These are phyloP conservation scores for Glycine latifolia DNA, from an alignment of 306 rosid species.

Conservation along the genomic window DNA sequence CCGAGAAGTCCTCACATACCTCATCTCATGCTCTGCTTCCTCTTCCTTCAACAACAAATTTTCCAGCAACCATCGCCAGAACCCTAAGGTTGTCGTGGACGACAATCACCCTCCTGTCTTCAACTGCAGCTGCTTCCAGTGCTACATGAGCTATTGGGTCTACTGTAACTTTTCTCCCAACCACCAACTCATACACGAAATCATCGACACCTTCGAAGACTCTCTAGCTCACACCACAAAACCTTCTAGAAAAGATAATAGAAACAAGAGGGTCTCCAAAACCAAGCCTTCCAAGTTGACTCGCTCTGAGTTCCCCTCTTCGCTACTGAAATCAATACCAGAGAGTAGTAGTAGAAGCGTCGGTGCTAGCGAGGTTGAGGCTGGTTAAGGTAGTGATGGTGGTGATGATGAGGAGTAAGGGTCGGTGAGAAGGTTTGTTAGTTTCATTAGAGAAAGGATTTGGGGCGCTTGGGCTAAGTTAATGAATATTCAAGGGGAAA, in stretches of 20 bases:
- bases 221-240: constrained; percentile 48
- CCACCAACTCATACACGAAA: constrained; percentile 73
- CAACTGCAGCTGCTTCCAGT: constrained; percentile 76
- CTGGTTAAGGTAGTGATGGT: neutral
- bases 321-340: constrained; percentile 40
- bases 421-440: constrained; percentile 69
- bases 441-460: constrained; percentile 81
- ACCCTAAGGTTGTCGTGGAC: neutral
- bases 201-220: constrained; percentile 82
- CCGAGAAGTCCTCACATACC: constrained; percentile 78
- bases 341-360: constrained; percentile 13
- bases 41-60: neutral
- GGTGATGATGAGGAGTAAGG: constrained; percentile 53
- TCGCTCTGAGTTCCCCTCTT: constrained; percentile 38
- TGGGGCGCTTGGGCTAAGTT: constrained; percentile 71
- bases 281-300: constrained; percentile 44
- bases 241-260: constrained; percentile 62
- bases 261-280: constrained; percentile 50
- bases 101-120: constrained; percentile 74
- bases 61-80: constrained; percentile 41
- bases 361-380: neutral
- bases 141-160: constrained; percentile 84
- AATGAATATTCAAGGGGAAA: neutral
- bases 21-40: constrained; percentile 66
- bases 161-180: constrained; percentile 87